Percentiles rank a stretch among this genome's conserved stretches.
These are phyloP conservation scores for Taphrina flavorubra DNA, from an alignment of 1,139 yeast species.

Conservation along the genomic window DNA sequence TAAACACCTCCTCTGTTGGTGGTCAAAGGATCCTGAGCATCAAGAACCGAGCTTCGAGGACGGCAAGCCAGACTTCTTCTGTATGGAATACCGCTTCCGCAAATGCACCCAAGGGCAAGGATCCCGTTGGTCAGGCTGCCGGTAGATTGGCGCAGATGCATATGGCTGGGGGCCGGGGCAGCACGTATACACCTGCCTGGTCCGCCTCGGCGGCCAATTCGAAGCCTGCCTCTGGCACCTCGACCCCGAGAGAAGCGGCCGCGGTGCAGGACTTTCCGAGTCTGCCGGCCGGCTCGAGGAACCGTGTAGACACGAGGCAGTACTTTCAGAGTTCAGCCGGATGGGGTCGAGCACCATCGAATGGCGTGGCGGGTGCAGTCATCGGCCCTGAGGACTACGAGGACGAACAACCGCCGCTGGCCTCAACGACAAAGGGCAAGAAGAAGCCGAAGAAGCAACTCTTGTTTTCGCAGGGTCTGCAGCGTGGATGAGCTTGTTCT, in stretches of 20 bases:
- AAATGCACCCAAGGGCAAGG: slow-evolving; percentile 19
- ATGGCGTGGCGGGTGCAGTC: not conserved
- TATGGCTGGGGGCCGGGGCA: slow-evolving; percentile 17
- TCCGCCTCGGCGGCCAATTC: slow-evolving; percentile 34
- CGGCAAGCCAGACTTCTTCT: slow-evolving; percentile 38
- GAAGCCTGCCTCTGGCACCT: slow-evolving; percentile 30
- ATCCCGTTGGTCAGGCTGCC: slow-evolving; percentile 7
- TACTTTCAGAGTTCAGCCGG: slow-evolving; percentile 17
- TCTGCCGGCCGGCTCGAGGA: slow-evolving; percentile 25
- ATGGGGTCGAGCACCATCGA: slow-evolving; percentile 9
- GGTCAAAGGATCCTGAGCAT: slow-evolving; percentile 40
- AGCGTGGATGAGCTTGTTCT: slow-evolving; percentile 25
- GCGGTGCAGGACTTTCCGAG: slow-evolving; percentile 20
- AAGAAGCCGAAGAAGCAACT: slow-evolving; percentile 38
- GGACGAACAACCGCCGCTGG: slow-evolving; percentile 1
- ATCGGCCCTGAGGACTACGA: slow-evolving; percentile 33
- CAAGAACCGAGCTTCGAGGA: slow-evolving; percentile 38
- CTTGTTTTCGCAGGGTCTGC: slow-evolving; percentile 37
- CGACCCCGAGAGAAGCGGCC: slow-evolving; percentile 14
- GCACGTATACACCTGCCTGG: slow-evolving; percentile 38
- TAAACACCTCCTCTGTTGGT: slow-evolving; percentile 23
- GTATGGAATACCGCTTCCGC: slow-evolving; percentile 41
- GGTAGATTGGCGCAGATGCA: slow-evolving; percentile 20
- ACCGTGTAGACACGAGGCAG: slow-evolving; percentile 21
- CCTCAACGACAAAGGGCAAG: slow-evolving; percentile 27